Evolutionary conservation across 2,329 filamentous ascomycete genomes (phyloP), one percentile per base, ranked within the genome.

Genomic region (Beauveria sp.): DNA sequence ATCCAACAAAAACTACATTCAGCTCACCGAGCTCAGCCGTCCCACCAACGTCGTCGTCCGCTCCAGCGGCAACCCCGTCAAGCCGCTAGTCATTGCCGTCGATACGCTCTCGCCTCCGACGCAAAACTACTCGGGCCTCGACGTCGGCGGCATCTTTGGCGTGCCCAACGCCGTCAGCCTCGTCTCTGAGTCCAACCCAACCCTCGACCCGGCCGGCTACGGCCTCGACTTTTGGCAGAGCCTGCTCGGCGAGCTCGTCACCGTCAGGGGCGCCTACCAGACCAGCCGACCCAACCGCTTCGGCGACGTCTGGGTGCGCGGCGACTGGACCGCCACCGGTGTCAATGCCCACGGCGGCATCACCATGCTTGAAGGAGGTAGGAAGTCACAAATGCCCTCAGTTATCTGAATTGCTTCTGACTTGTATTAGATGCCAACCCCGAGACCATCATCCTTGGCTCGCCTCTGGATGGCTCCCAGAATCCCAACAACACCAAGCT

Each of bases 141-240:
- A 90, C 64, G 75, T 77, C n/a, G 85, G 85, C 12, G 83, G 86
- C 69, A 76, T 90, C 43, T 88, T 88, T 63, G 80, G 74, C 1
- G 74, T 88, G 5, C 87, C 88, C 12, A 88, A 88, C 68, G 87
- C 84, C 63, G 75, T 76, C 44, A 80, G 76, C 63, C 78, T 79
- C 65, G 69, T 90, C 44, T 87, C 85, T 2, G 74, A 71, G 6
- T 75, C 70, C 40, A 90, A 90, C 69, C 86, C 86, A 0, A 74
- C 75, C 16, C 77, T 90, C 44, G 71, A 87, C 63, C 87, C 87
- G 2, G 73, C 75, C 24, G 73, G 76, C 47, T 90, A 86, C 67
- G 88, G 87, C 2, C 75, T 90, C 34, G 88, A 90, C 70, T 91
- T 90, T 69, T 90, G 87, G 88, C 85, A 90, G 78, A 86, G 82